These are phyloP conservation scores for Apiospora koreana DNA, from an alignment of 2,329 filamentous ascomycete genomes.

Conservation along the genomic window DNA sequence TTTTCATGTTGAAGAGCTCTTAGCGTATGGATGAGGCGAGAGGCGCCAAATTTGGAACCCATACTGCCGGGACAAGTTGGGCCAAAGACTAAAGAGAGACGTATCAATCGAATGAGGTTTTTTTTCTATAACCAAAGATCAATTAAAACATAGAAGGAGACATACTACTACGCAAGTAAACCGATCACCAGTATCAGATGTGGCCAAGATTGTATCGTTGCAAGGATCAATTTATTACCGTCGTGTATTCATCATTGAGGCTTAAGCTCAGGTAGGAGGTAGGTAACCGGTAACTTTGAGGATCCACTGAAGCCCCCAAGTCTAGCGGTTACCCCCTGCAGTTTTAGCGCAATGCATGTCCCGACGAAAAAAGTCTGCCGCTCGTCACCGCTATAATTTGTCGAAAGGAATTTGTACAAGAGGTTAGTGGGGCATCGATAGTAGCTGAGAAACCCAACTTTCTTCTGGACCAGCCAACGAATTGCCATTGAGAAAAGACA, in stretches of 20 bases:
- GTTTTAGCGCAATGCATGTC: neutral
- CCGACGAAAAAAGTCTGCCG: slow-evolving; percentile 41
- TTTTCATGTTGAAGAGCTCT: slow-evolving; percentile 74
- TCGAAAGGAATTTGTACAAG: slow-evolving; percentile 14
- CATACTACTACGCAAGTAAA: neutral
- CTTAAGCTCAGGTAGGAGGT: neutral
- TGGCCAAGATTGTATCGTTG: neutral
- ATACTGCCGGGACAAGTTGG: neutral
- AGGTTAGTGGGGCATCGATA: neutral
- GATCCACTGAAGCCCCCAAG: neutral
- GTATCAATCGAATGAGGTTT: neutral
- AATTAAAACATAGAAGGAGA: neutral
- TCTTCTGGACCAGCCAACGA: slow-evolving; percentile 8
- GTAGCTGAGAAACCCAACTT: neutral
- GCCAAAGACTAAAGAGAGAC: neutral
- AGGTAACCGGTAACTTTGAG: neutral
- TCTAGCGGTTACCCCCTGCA: neutral
- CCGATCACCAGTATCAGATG: neutral
- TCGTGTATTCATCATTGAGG: neutral
- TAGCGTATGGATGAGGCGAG: slow-evolving; percentile 54
- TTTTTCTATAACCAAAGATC: rapidly evolving
- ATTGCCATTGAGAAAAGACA: neutral
- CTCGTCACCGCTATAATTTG: slow-evolving; percentile 54
- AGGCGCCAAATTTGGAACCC: slow-evolving; percentile 20
- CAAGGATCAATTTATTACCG: neutral